phyloP scores from a whole-genome alignment of 306 rosid species.

The Vachellia collinsii region DNA sequence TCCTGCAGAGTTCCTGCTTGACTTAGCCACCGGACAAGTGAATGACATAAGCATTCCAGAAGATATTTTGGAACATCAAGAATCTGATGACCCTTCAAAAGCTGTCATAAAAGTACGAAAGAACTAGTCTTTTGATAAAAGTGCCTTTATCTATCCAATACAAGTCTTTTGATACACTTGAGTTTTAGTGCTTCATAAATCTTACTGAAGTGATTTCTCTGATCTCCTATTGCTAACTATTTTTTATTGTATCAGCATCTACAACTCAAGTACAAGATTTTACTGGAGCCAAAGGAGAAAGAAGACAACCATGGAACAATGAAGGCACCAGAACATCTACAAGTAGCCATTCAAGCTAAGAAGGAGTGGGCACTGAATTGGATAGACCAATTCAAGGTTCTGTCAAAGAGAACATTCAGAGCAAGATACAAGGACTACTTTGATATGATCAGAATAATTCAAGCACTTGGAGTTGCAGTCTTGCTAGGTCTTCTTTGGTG shows the following conservation, averaged over 20 bases:
- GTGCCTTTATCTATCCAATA: neutral
- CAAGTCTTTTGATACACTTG: neutral
- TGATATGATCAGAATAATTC: constrained; percentile 77
- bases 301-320: constrained; percentile 56
- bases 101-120: constrained; percentile 64
- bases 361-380: constrained; percentile 86
- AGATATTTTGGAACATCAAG: constrained; percentile 54
- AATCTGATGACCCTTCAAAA: constrained; percentile 49
- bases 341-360: constrained; percentile 69
- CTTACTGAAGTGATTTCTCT: neutral
- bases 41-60: constrained; percentile 72
- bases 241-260: constrained; percentile 59
- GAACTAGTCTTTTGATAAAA: neutral
- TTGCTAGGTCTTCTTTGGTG: constrained; percentile 94
- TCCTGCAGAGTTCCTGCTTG: constrained; percentile 91
- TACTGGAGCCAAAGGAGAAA: constrained; percentile 72
- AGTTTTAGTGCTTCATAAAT: neutral
- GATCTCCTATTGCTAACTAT: neutral
- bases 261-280: constrained; percentile 69
- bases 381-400: constrained; percentile 77
- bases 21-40: constrained; percentile 92
- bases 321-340: constrained; percentile 75
- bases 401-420: constrained; percentile 75
- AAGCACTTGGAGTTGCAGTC: constrained; percentile 84
- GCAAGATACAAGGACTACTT: constrained; percentile 79